Evolutionary conservation across 192 early-diverging fungal species (phyloP).

Genomic region (Diversispora eburnea): DNA sequence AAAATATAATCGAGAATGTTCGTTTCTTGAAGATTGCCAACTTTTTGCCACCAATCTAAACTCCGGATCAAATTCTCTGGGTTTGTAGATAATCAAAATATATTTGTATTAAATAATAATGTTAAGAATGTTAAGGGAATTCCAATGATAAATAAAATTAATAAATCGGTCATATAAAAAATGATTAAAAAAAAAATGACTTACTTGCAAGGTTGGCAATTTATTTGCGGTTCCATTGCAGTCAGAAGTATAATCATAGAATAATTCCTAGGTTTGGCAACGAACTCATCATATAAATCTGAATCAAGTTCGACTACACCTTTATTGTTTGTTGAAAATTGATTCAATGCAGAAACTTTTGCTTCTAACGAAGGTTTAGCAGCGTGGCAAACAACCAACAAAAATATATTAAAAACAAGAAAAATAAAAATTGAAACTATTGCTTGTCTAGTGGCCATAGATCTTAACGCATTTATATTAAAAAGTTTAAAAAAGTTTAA

Average conservation of each 20-base stretch:
- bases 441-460: too few relatives aligned
- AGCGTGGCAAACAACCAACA: neutral
- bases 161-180: too few relatives aligned
- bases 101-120: neutral
- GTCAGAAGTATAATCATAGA: slow-evolving; percentile 65
- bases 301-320: slow-evolving; percentile 57
- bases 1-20: slow-evolving; percentile 53
- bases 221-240: slow-evolving; percentile 55
- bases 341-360: slow-evolving; percentile 31
- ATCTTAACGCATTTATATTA: too few relatives aligned
- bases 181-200: neutral
- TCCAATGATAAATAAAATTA: too few relatives aligned
- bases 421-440: too few relatives aligned
- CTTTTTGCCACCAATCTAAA: slow-evolving; percentile 55
- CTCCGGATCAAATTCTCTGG: slow-evolving; percentile 69
- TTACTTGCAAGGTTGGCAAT: slow-evolving; percentile 75
- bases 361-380: slow-evolving; percentile 21
- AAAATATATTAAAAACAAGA: too few relatives aligned
- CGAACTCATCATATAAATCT: slow-evolving; percentile 50
- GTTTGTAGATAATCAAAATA: neutral
- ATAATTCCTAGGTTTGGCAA: slow-evolving; percentile 65
- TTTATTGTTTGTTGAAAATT: slow-evolving; percentile 26
- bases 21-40: slow-evolving; percentile 41
- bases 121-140: too few relatives aligned
- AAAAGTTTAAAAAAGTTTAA: too few relatives aligned